Evolutionary conservation across 225 moss, liverwort and hornwort genomes (phyloP), one percentile per base, ranked within the genome.

Genomic region (Neckera pumila): DNA sequence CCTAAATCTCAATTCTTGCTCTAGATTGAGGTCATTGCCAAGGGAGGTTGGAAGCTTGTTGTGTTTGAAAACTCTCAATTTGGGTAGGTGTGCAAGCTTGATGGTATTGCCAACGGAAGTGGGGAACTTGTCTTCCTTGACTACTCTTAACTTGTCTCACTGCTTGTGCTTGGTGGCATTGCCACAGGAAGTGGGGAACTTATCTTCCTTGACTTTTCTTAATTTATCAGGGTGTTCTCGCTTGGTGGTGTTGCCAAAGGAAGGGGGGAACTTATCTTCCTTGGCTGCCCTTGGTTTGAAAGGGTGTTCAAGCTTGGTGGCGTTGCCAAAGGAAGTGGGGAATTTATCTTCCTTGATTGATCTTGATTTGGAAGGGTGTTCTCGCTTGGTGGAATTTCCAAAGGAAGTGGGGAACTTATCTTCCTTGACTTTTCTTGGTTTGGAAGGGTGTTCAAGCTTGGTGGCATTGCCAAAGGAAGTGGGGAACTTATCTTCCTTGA

Each of bases 131-230:
- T 11, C 20, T 66, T 70, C 70, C 25, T 70, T 70, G 25, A 36
- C 36, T 1, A 20, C 20, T 20, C 0, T 66, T 0, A 1, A 36
- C 0, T 66, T 66, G 11, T 0, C 0, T 0, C 0, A 3, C 0
- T 66, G 66, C 36, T 66, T 36, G 3, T 36, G 6, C 11, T 36
- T 66, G 36, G 19, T 1, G 0, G 19, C 36, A 6, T 36, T 66
- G 11, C 66, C 66, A 5, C 10, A 36, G 6, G 66, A 66, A 66
- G 19, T 66, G 9, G 66, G 66, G 19, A 66, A 66, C 36, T 66
- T 66, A 11, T 36, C 36, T 36, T 66, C 36, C 12, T 67, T 67
- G 7, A 42, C 15, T 1, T 15, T 0, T 15, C 2, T 42, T 0
- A 6, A 71, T 3, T 49, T 49, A 3, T 3, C 0, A 0, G 0